phyloP scores from a whole-genome alignment of 768 basidiomycete species.

The Austroboletus festivus region DNA sequence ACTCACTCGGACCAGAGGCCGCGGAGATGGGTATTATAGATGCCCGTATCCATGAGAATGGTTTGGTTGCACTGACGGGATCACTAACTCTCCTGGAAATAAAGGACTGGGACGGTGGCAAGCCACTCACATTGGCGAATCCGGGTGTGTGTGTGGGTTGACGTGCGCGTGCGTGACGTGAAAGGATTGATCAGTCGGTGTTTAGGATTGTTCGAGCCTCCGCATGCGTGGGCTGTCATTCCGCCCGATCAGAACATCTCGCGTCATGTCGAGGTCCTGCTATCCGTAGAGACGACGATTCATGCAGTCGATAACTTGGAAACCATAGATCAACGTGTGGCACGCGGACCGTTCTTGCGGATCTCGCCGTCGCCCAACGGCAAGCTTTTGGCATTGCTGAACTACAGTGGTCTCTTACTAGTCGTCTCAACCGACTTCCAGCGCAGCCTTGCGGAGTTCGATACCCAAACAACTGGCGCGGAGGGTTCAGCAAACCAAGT shows the following conservation, averaged over 20 bases:
- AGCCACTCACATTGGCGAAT: slow-evolving; percentile 69
- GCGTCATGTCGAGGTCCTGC: slow-evolving; percentile 83
- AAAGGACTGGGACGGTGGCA: slow-evolving; percentile 81
- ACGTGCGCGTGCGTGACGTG: slow-evolving; percentile 6
- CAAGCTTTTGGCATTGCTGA: slow-evolving; percentile 83
- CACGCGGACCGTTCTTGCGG: slow-evolving; percentile 84
- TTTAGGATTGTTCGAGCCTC: slow-evolving; percentile 72
- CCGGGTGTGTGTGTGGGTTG: slow-evolving; percentile 55
- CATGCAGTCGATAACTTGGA: slow-evolving; percentile 87
- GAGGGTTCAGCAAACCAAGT: slow-evolving; percentile 65
- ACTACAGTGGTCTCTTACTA: slow-evolving; percentile 71
- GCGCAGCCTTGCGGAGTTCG: slow-evolving; percentile 83
- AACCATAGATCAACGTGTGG: slow-evolving; percentile 80
- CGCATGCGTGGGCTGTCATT: slow-evolving; percentile 83
- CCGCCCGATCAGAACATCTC: slow-evolving; percentile 88
- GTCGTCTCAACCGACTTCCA: slow-evolving; percentile 96
- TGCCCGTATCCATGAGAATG: slow-evolving; percentile 82
- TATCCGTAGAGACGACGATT: slow-evolving; percentile 80
- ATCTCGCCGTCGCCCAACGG: slow-evolving; percentile 92
- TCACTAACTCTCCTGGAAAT: slow-evolving; percentile 78
- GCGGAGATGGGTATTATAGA: slow-evolving; percentile 81
- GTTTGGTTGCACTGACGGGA: slow-evolving; percentile 81
- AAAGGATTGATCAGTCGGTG: slow-evolving; percentile 3
- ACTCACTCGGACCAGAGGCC: slow-evolving; percentile 80
- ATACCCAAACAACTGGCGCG: slow-evolving; percentile 56